Evolutionary conservation across 805 yeast genomes (phyloP).

Genomic region (Yamadazyma kitorensis): DNA sequence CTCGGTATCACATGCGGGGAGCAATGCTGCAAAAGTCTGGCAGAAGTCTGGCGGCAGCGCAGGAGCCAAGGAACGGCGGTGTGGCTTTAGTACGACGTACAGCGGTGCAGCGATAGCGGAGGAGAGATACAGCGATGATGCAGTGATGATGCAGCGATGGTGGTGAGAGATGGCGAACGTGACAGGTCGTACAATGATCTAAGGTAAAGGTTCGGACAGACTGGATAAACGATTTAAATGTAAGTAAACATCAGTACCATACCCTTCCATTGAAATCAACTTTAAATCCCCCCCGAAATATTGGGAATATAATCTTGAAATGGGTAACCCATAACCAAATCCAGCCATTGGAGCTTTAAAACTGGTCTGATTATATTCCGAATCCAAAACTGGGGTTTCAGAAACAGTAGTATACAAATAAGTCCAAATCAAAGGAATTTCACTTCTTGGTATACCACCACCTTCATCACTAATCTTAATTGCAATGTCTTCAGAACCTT

Average conservation of each 20-base stretch:
- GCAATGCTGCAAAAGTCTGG: no score
- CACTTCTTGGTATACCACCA: conserved; percentile 86
- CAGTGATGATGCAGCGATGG: no score
- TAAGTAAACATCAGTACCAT: conserved; percentile 88
- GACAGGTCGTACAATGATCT: no score
- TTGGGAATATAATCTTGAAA: conserved; percentile 80
- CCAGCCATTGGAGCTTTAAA: conserved; percentile 94
- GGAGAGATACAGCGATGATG: no score
- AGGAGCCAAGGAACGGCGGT: no score
- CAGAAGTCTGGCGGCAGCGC: no score
- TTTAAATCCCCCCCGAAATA: conserved; percentile 90
- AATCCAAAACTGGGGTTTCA: conserved; percentile 62
- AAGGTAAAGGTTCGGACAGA: conserved; percentile 67
- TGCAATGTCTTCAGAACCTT: conserved; percentile 88
- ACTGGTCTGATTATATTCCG: conserved; percentile 55
- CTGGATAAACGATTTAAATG: conserved; percentile 79
- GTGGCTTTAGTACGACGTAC: no score
- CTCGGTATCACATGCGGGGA: conserved; percentile 7
- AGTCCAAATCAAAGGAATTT: conserved; percentile 85
- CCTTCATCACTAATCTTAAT: conserved; percentile 91
- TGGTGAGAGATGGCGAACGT: no score
- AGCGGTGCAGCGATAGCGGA: no score
- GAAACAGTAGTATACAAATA: conserved; percentile 87
- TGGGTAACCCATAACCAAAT: conserved; percentile 87
- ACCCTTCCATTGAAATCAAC: conserved; percentile 88